A percentile compares a stretch with the other conserved stretches of the same genome.
These are phyloP conservation scores for Stentor coeruleus DNA, from an alignment of 73 alveolate genomes.

Conservation along the genomic window DNA sequence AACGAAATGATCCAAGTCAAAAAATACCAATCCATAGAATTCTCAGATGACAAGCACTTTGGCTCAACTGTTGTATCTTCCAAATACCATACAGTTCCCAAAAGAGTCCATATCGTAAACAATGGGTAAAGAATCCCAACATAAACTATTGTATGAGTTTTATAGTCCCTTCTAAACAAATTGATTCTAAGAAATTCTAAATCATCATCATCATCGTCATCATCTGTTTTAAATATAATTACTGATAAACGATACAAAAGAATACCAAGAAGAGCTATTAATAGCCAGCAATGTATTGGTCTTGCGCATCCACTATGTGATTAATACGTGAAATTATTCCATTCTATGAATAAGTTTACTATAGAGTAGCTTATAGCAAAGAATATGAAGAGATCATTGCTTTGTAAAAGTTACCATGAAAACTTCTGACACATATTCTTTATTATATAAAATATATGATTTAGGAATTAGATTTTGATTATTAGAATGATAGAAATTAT, in stretches of 20 bases:
- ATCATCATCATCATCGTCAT: not conserved
- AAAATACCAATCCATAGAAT: not conserved
- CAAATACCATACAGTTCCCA: constrained; percentile 8
- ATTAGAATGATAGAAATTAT: no score
- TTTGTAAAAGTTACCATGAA: constrained; percentile 3
- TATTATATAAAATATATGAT: no score
- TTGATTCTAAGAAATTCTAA: not conserved
- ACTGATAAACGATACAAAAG: not conserved
- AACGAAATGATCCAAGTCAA: not conserved
- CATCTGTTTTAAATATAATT: not conserved
- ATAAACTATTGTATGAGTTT: not conserved
- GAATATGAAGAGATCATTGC: not conserved
- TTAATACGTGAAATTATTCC: constrained; percentile 15
- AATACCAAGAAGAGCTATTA: not conserved
- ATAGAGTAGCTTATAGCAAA: not conserved
- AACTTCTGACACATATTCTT: not conserved
- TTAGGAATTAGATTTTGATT: no score
- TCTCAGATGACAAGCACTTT: not conserved
- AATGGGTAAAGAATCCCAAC: constrained; percentile 1
- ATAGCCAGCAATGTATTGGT: not conserved
- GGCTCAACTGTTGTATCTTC: not conserved
- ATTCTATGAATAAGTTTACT: not conserved
- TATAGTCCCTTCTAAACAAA: not conserved
- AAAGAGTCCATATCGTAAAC: not conserved
- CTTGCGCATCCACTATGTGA: not conserved